Evolutionary conservation across 164 flowering plant genomes (phyloP), one percentile per base, ranked within the genome.

Genomic region (Malania oleifera): DNA sequence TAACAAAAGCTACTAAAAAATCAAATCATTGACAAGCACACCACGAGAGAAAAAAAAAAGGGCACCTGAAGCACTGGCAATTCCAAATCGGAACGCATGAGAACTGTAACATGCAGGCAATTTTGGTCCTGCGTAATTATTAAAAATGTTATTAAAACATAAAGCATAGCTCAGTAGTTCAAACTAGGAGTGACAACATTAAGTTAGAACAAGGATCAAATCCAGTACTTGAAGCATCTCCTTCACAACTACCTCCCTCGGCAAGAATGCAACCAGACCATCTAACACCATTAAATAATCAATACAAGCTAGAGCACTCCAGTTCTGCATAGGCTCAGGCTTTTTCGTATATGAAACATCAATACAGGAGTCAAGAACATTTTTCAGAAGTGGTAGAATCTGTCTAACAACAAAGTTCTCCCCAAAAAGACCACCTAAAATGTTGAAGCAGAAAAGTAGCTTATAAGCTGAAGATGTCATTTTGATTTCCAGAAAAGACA

Each of bases 261-360:
- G 73, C 72, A 90, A 77, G 23, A 70, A 18, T 37, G 79, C 73
- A 60, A 77, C 74, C 53, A 90, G 69, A 57, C 97, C 97, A 76
- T 86, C 82, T 29, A 93, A 67, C 29, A 82, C 65, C 52, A 71
- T 62, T 31, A 93, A 71, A 71, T 89, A 68, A 69, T 93, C 96
- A 59, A 82, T 76, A 51, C 90, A 73, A 29, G 91, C 95, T 56
- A 85, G 70, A 66, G 81, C 61, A 66, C 76, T 75, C 95, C 95
- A 90, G 70, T 86, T 83, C 62, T 83, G 99, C 62, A 86, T 61
- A 49, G 97, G 92, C 74, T 93, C 99, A 52, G 91, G 78, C 59
- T 77, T 87, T 69, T 75, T 80, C 65, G 55, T 54, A 56, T 17
- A 48, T 44, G 92, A 78, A 70, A 68, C 63, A 48, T 77, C 74